phyloP scores from a whole-genome alignment of 2,329 filamentous ascomycete genomes.

The Trichoderma aggressivum region DNA sequence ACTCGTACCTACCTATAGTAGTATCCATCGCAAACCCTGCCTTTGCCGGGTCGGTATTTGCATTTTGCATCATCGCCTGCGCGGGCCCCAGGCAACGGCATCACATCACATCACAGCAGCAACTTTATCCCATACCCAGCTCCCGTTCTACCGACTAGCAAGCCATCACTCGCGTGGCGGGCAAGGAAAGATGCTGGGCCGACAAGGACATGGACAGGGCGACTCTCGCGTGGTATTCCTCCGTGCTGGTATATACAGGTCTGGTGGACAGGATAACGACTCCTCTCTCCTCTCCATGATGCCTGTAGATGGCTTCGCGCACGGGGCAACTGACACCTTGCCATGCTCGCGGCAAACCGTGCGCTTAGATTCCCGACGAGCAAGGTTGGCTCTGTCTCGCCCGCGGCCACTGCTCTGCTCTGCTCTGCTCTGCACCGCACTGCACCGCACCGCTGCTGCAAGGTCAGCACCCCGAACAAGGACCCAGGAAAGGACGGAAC shows the following conservation, averaged over 20 bases:
- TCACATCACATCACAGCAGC: neutral
- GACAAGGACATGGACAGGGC: neutral
- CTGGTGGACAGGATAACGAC: neutral
- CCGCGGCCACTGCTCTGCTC: neutral
- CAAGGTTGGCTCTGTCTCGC: neutral
- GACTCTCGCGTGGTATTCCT: neutral
- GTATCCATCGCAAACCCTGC: neutral
- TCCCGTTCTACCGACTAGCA: neutral
- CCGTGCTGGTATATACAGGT: neutral
- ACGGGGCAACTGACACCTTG: neutral
- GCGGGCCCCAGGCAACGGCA: neutral
- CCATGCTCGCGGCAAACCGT: neutral
- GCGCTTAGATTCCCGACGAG: neutral
- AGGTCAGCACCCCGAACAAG: neutral
- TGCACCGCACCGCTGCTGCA: neutral
- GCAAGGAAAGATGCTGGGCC: neutral
- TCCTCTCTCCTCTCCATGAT: neutral
- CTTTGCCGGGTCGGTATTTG: neutral
- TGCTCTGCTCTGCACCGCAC: neutral
- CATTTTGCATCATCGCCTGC: neutral
- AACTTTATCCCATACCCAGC: neutral
- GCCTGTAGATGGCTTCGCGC: neutral
- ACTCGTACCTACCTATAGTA: neutral
- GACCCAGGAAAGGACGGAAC: neutral
- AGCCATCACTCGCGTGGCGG: neutral